phyloP scores from a whole-genome alignment of 768 basidiomycete genomes.

The Boletus vinaceobasis region DNA sequence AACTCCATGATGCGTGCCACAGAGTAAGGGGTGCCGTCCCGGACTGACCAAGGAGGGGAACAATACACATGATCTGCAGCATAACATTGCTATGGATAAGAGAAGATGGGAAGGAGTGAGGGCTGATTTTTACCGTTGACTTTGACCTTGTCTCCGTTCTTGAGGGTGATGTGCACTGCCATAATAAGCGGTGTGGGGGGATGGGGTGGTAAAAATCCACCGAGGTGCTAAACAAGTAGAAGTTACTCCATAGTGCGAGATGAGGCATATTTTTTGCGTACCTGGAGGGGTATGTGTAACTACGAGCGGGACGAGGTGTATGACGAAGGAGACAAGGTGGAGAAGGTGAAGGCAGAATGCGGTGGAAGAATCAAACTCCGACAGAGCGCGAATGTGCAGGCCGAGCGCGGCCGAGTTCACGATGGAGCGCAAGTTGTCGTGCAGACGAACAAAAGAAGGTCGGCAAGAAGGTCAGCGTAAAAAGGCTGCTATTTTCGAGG shows the following conservation, averaged over 20 bases:
- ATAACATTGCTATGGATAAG: constrained; percentile 29
- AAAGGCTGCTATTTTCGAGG: not conserved
- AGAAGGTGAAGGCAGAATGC: constrained; percentile 31
- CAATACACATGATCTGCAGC: constrained; percentile 92
- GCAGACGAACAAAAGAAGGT: not conserved
- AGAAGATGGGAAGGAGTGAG: constrained; percentile 13
- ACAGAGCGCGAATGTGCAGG: constrained; percentile 32
- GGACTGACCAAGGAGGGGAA: constrained; percentile 86
- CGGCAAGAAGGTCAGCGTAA: too few species aligned
- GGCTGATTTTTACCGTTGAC: constrained; percentile 65
- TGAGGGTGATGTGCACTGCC: constrained; percentile 51
- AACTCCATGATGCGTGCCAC: constrained; percentile 98
- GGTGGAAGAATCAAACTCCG: constrained; percentile 34
- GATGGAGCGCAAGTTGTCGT: not conserved
- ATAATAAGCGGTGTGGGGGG: constrained; percentile 24
- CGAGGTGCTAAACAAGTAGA: constrained; percentile 1
- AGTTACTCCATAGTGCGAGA: not conserved
- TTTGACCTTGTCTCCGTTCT: constrained; percentile 82
- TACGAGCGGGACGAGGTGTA: constrained; percentile 24
- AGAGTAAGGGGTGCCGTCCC: constrained; percentile 94
- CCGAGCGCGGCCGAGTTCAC: constrained; percentile 5
- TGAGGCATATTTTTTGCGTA: constrained; percentile 21
- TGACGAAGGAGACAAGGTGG: constrained; percentile 36
- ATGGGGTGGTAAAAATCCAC: constrained; percentile 30
- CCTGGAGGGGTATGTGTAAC: constrained; percentile 18